phyloP scores from a whole-genome alignment of 306 rosid species.

The Quercus aquifolioides region DNA sequence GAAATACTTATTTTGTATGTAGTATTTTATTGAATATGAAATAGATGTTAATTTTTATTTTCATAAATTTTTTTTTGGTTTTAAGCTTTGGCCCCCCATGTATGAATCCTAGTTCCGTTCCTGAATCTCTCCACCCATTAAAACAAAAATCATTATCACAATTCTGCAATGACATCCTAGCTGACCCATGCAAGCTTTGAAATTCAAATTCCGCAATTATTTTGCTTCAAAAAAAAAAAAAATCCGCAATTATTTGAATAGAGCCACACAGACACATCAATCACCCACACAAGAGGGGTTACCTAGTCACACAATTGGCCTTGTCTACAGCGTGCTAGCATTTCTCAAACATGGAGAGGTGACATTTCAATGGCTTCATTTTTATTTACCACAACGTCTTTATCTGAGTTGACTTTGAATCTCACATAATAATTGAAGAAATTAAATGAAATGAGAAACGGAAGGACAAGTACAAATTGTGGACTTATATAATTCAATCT shows the following conservation, averaged over 20 bases:
- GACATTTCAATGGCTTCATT: conserved; percentile 2
- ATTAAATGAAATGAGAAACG: conserved; percentile 8
- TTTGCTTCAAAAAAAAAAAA: too few relatives aligned
- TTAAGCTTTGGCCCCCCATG: too few relatives aligned
- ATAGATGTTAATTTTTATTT: too few relatives aligned
- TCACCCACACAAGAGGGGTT: background rate
- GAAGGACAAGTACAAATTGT: conserved; percentile 9
- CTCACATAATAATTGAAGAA: conserved; percentile 15
- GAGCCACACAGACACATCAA: background rate
- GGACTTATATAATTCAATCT: conserved; percentile 31
- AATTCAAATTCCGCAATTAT: background rate
- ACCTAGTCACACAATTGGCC: background rate
- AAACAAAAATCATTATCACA: background rate
- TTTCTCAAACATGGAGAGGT: background rate
- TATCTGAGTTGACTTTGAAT: conserved; percentile 39
- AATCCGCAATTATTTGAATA: background rate
- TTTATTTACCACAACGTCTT: conserved; percentile 9
- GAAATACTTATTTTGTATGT: too few relatives aligned
- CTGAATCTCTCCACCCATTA: too few relatives aligned
- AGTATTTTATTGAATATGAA: too few relatives aligned
- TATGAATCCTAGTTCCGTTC: too few relatives aligned
- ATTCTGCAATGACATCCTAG: background rate
- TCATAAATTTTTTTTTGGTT: too few relatives aligned
- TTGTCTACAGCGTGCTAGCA: background rate
- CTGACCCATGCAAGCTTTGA: background rate